Percentiles rank a stretch among this genome's conserved stretches.
Conservation (phyloP, 441 rosid genomes). For the Syzygium syzygioides region DNA sequence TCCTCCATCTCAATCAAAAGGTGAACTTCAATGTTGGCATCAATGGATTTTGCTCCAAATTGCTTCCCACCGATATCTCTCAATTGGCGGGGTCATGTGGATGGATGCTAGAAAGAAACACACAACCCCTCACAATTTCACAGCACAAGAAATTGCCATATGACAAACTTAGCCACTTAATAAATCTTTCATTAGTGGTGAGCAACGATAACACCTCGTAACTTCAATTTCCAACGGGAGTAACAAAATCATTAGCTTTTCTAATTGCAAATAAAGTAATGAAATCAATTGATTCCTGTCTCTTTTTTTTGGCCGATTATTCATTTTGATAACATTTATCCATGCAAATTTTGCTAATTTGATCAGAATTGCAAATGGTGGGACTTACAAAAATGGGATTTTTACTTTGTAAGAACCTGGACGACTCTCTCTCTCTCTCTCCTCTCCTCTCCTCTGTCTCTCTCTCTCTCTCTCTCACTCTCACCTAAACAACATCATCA, state of each 20-base stretch:
- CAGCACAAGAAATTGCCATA: background rate
- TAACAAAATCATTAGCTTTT: background rate
- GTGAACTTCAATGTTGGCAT: background rate
- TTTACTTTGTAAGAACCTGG: background rate
- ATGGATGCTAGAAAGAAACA: background rate
- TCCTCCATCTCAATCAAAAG: background rate
- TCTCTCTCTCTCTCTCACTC: background rate
- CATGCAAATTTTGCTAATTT: background rate
- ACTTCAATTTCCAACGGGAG: background rate
- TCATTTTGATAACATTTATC: rapidly evolving
- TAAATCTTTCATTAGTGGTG: background rate
- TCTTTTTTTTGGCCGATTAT: background rate
- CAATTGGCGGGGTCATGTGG: background rate
- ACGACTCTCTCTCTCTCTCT: too few relatives aligned
- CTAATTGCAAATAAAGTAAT: background rate
- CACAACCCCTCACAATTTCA: background rate
- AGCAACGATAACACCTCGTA: background rate
- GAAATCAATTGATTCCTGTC: background rate
- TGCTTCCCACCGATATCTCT: background rate
- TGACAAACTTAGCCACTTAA: background rate
- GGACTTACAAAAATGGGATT: background rate
- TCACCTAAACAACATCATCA: background rate
- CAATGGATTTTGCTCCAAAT: background rate
- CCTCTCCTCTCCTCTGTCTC: background rate
- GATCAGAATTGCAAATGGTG: background rate